Percentiles rank a stretch among this genome's conserved stretches.
These are phyloP conservation scores for Zygosaccharomyces lentus DNA, from an alignment of 805 yeast species.

Conservation along the genomic window DNA sequence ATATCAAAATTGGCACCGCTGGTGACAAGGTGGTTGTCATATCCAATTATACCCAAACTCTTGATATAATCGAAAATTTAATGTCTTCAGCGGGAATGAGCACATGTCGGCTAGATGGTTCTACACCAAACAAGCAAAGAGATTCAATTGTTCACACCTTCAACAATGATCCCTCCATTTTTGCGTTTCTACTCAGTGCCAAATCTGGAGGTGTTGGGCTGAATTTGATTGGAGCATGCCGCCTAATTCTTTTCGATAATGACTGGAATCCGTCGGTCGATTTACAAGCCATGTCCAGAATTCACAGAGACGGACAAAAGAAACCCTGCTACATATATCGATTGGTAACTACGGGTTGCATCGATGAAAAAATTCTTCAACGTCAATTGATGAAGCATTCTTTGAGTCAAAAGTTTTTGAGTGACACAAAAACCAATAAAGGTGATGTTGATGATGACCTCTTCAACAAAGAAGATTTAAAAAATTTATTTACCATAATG, in stretches of 20 bases:
- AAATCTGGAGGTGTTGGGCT: conserved; percentile 94
- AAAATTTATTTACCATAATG: conserved; percentile 65
- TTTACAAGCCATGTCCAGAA: conserved; percentile 90
- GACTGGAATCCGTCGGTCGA: conserved; percentile 98
- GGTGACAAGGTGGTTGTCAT: conserved; percentile 80
- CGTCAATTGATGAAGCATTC: conserved; percentile 82
- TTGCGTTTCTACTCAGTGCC: conserved; percentile 76
- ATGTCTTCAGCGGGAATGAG: conserved; percentile 46
- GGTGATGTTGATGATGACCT: conserved; percentile 50
- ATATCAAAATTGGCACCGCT: conserved; percentile 38
- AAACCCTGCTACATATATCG: conserved; percentile 77
- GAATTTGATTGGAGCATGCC: conserved; percentile 83
- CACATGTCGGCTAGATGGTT: conserved; percentile 74
- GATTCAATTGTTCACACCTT: conserved; percentile 64
- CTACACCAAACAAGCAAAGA: conserved; percentile 65
- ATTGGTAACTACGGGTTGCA: conserved; percentile 78
- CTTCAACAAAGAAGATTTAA: conserved; percentile 64
- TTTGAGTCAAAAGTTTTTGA: conserved; percentile 68
- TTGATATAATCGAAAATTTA: conserved; percentile 66
- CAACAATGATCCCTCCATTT: conserved; percentile 46
- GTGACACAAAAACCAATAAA: conserved; percentile 25
- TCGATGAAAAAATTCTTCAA: conserved; percentile 92
- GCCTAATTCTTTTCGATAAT: conserved; percentile 80
- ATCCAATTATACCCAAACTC: conserved; percentile 82
- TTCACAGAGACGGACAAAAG: conserved; percentile 90